Base-by-base conservation (phyloP, 257 asterid species). In the Rehmannia glutinosa region DNA sequence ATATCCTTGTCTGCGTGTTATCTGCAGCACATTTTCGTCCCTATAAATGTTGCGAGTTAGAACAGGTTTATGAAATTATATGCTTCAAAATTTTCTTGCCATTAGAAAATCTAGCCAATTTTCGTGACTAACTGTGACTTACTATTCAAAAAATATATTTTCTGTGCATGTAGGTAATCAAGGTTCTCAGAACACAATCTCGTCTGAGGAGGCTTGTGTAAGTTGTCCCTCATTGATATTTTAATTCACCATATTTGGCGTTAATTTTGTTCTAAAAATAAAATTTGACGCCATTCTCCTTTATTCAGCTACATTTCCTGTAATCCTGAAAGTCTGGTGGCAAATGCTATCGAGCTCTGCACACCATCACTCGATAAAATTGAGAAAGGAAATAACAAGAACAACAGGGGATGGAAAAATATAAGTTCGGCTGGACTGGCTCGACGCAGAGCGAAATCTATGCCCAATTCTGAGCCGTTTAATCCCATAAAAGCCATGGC, bases 341-440 rank as follows among this genome's bases (percentile, higher is more conserved):
- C 99, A 62, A 94, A 94, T 68, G 96, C 99, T 69, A 94, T 94
- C 55, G 99, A 94, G 88, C 96, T 94, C 19, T 91, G 97, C 87
- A 87, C 97, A 27, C 99, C 99, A 35, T 91, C 97, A 8, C 79
- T 62, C 0, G 96, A 83, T 19, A 77, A 81, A 73, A 41, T 64
- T 3, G 97, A 77, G 77, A 85, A 83, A 69, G 90, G 81, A 32
- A 75, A 69, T 60, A 79, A 87, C 71, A 87, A 81, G 74, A 87
- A 87, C 80, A 91, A 88, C 77, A 21, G 88, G 64, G 85, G 89
- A 36, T 94, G 99, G 99, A 91, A 76, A 75, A 83, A 84, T 33
- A 88, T 87, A 97, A 91, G 96, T 68, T 73, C 82, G 16, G 99
- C 99, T 38, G 76, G 95, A 66, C 87, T 94, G 42, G 99, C 99